A percentile compares a stretch with the other conserved stretches of the same genome.
These are phyloP conservation scores for Pholiota molesta DNA, from an alignment of 768 basidiomycete genomes.

Conservation along the genomic window DNA sequence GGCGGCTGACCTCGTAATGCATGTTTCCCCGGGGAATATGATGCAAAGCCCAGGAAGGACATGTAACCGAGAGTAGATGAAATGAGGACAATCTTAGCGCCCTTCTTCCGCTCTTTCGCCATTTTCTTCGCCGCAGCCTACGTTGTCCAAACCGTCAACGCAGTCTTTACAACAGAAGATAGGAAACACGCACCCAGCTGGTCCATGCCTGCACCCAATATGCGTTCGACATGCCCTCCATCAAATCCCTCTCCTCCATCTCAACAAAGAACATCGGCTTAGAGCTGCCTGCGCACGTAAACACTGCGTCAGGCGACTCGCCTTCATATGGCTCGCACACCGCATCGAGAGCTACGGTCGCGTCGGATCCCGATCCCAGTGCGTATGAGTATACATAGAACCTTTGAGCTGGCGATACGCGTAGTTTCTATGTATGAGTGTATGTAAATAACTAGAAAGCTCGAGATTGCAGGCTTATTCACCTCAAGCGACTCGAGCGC, in stretches of 20 bases:
- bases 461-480: slow-evolving; percentile 28
- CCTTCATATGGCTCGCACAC: slow-evolving; percentile 59
- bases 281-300: slow-evolving; percentile 77
- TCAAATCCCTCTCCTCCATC: slow-evolving; percentile 58
- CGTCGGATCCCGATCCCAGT: slow-evolving; percentile 51
- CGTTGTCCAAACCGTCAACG: not conserved
- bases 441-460: not conserved
- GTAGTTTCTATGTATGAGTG: slow-evolving; percentile 42
- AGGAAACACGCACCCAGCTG: slow-evolving; percentile 44
- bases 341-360: slow-evolving; percentile 63
- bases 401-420: slow-evolving; percentile 59
- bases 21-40: slow-evolving; percentile 84
- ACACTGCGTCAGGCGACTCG: slow-evolving; percentile 71
- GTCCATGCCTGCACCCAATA: slow-evolving; percentile 62
- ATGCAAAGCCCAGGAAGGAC: slow-evolving; percentile 75
- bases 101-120: slow-evolving; percentile 58
- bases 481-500: slow-evolving; percentile 73
- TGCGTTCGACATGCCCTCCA: slow-evolving; percentile 43
- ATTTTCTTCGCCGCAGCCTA: slow-evolving; percentile 71
- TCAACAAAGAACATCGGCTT: slow-evolving; percentile 79
- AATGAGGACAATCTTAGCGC: slow-evolving; percentile 76
- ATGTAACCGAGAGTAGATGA: slow-evolving; percentile 77
- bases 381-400: slow-evolving; percentile 70
- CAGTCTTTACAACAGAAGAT: not conserved
- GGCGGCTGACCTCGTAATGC: slow-evolving; percentile 59